Evolutionary conservation across 768 basidiomycete genomes (phyloP).

Genomic region (Coprinopsis sp.): DNA sequence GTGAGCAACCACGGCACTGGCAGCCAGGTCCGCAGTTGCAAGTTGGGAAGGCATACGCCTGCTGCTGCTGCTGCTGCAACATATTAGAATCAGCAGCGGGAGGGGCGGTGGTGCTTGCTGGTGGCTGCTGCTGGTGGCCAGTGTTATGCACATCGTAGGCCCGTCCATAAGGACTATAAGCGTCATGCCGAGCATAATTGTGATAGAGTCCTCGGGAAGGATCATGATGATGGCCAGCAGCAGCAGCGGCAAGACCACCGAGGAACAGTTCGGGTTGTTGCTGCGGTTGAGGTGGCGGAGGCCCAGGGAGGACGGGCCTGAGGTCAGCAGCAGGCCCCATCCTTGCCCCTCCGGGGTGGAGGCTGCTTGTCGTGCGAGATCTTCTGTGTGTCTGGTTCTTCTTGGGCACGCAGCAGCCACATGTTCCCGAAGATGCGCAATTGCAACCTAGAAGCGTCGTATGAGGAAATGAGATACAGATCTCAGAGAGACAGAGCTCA

Average conservation of each 20-base stretch:
- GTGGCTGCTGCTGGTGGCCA: too few relatives aligned
- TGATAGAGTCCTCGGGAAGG: slow-evolving; percentile 42
- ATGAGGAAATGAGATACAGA: slow-evolving; percentile 40
- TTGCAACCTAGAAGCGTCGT: slow-evolving; percentile 30
- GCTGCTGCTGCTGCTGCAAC: too few relatives aligned
- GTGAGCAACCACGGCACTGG: slow-evolving; percentile 56
- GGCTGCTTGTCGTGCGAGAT: slow-evolving; percentile 21
- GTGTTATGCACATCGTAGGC: slow-evolving; percentile 56
- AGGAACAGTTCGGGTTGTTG: too few relatives aligned
- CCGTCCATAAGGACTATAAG: slow-evolving; percentile 65
- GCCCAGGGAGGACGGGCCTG: slow-evolving; percentile 68
- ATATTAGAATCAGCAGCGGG: too few relatives aligned
- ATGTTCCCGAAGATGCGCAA: slow-evolving; percentile 42
- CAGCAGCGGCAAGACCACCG: too few relatives aligned
- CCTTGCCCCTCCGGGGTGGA: too few relatives aligned
- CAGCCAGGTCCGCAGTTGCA: slow-evolving; percentile 65
- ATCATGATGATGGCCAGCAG: slow-evolving; percentile 44
- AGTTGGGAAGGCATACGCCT: too few relatives aligned
- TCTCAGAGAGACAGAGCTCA: slow-evolving; percentile 40
- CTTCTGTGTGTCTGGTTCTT: slow-evolving; percentile 28
- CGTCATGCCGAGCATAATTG: slow-evolving; percentile 38
- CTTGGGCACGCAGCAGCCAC: slow-evolving; percentile 56
- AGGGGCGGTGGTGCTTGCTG: slow-evolving; percentile 25
- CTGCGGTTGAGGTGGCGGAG: slow-evolving; percentile 24
- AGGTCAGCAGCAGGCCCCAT: slow-evolving; percentile 62